Evolutionary conservation across 2,329 filamentous ascomycete genomes (phyloP), one percentile per base, ranked within the genome.

Genomic region (Aaosphaeria pasadenensis): DNA sequence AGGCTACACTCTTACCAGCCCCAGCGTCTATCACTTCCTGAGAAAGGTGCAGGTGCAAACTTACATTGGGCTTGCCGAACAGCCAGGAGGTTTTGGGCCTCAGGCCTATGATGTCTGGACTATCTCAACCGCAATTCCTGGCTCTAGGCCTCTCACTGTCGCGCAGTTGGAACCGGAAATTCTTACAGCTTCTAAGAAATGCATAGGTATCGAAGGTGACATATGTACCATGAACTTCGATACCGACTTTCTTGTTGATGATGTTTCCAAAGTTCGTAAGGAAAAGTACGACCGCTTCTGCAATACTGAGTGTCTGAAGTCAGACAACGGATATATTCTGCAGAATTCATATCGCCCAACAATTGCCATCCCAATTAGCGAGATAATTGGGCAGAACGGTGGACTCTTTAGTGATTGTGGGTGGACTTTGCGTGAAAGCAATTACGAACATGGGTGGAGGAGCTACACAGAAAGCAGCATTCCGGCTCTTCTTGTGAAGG

Each of bases 21-120:
- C 48, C 29, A 43, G n/a, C 33, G 31, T 50, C 29, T 50, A 47
- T 30, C 48, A 50, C 32, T 43, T 50, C 33, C 35, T 50, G 30
- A 43, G 44, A 24, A 39, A 35, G 13, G 47, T 42, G 17, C 33
- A 36, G n/a, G 33, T 36, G 9, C 9, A 36, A 36, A 40, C 5
- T 11, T 30, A 42, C 40, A 56, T 54, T 50, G 49, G 33, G 7
- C 9, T n/a, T n/a, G 33, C 33, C 4, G n/a, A 9, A 9, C 33
- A 36, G n/a, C 33, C 33, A 36, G 33, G 33, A 9, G 33, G 33
- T 3, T n/a, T 36, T 9, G 33, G 33, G 4, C 33, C 33, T 3
- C 33, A 36, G n/a, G 33, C 33, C 7, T 9, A n/a, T 3, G n/a
- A 36, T n/a, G n/a, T 36, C 33, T 36, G 33, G 33, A n/a, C 33